Base-by-base conservation (phyloP, 495 filamentous ascomycete species). In the Podospora anserina region DNA sequence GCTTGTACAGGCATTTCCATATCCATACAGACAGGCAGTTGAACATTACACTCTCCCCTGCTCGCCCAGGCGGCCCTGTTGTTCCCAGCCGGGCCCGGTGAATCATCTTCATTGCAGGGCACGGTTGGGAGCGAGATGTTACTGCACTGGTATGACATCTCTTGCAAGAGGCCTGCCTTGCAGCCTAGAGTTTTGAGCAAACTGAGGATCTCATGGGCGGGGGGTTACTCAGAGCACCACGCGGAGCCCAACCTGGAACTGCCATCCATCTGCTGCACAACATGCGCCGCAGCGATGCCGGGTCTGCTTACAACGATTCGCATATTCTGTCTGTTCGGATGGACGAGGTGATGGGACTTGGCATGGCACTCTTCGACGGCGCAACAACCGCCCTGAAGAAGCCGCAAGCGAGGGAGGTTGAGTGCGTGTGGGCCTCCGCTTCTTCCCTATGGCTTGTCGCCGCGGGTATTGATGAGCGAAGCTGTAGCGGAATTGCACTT, bases 51-150 rank as follows among this genome's bases (percentile, higher is more conserved):
- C 16, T 58, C n/a, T 58, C n/a, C 55, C n/a, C 55, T 58, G 55
- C 5, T 39, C 32, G 30, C 61, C 61, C 61, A 39, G 61, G 61
- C 32, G 61, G 28, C 34, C 61, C n/a, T 63, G 61, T 39, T 63
- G 32, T 63, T 32, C 61, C 34, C 20, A 49, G 61, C 61, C 61
- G 1, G 61, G 61, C 61, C 61, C 15, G 61, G 55, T 63, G 60
- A 63, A 63, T 63, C 60, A 63, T 63, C 61, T n/a, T 49, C 61
- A 63, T 53, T 63, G 32, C 61, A 63, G 61, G 61, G 61, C 61
- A 63, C 20, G 61, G 61, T 34, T 63, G 61, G 61, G 30, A 63
- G 39, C 39, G 39, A 49, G 34, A 23, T 19, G 61, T 18, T 13
- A 63, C 28, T 63, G 30, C 18, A n/a, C 59, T 18, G 18, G 4